A percentile compares a stretch with the other conserved stretches of the same genome.
phyloP scores from a whole-genome alignment of 2,329 filamentous ascomycete genomes.

The Fusarium pseudocircinatum region DNA sequence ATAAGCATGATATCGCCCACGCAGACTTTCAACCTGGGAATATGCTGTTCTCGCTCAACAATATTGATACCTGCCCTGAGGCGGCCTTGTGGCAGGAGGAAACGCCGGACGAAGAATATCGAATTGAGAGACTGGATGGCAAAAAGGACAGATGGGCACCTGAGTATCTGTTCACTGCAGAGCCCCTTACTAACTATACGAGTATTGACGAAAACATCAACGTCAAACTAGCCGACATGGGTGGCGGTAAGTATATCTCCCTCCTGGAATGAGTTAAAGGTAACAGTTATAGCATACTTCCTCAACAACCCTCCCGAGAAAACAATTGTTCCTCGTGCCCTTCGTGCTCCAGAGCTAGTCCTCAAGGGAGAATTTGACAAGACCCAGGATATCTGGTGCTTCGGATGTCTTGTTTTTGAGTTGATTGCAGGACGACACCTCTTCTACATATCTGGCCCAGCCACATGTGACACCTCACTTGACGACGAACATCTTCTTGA shows the following conservation, averaged over 20 bases:
- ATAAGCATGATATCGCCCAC: not conserved
- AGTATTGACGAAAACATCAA: too few relatives aligned
- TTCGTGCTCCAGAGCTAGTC: constrained; percentile 6
- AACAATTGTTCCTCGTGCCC: accelerated
- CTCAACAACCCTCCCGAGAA: not conserved
- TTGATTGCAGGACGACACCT: not conserved
- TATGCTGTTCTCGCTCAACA: not conserved
- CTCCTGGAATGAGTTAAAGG: too few relatives aligned
- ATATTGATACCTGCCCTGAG: not conserved
- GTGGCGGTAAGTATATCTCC: not conserved
- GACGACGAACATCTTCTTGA: not conserved
- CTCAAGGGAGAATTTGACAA: not conserved
- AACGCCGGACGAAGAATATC: too few relatives aligned
- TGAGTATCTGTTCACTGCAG: too few relatives aligned
- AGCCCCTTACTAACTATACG: too few relatives aligned
- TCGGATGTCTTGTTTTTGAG: constrained; percentile 18
- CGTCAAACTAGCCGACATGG: too few relatives aligned
- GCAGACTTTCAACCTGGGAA: constrained; percentile 14
- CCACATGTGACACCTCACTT: accelerated
- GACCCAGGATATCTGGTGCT: constrained; percentile 14
- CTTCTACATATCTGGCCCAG: not conserved
- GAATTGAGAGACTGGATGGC: too few relatives aligned
- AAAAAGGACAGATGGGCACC: too few relatives aligned
- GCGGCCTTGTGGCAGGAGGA: too few relatives aligned
- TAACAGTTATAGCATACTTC: constrained; percentile 1